Evolutionary conservation across 805 yeast genomes (phyloP).

Genomic region (Starmera pachycereana): DNA sequence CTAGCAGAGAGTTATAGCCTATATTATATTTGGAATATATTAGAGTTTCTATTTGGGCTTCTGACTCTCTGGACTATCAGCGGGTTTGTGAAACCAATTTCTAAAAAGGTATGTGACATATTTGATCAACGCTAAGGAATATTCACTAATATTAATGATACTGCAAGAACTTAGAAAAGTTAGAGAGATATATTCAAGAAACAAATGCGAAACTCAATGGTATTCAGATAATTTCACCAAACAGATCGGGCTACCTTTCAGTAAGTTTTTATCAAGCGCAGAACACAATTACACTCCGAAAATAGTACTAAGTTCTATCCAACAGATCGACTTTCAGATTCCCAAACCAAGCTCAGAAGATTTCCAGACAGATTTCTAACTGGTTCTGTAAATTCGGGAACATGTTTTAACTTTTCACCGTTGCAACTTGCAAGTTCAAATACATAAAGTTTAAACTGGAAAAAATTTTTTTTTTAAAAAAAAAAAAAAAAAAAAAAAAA

Average conservation of each 20-base stretch:
- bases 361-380: not conserved
- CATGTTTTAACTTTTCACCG: no score
- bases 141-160: not conserved
- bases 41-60: slow-evolving; percentile 27
- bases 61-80: slow-evolving; percentile 32
- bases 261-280: slow-evolving; percentile 17
- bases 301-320: not conserved
- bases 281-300: no score
- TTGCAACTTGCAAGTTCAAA: no score
- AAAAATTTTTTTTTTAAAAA: no score
- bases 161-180: slow-evolving; percentile 21
- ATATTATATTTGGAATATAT: slow-evolving; percentile 25
- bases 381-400: no score
- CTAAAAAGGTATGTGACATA: slow-evolving; percentile 7
- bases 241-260: slow-evolving; percentile 43
- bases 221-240: slow-evolving; percentile 37
- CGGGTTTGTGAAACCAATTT: slow-evolving; percentile 23
- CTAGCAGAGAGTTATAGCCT: slow-evolving; percentile 32
- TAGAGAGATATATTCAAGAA: slow-evolving; percentile 33
- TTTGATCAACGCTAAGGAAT: not conserved
- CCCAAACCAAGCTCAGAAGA: slow-evolving; percentile 26
- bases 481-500: no score
- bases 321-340: slow-evolving; percentile 39
- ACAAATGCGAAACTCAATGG: slow-evolving; percentile 21
- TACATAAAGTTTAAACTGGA: no score